Percentiles rank a stretch among this genome's conserved stretches.
These are phyloP conservation scores for Xylariaceae sp. DNA, from an alignment of 2,329 filamentous ascomycete species.

Conservation along the genomic window DNA sequence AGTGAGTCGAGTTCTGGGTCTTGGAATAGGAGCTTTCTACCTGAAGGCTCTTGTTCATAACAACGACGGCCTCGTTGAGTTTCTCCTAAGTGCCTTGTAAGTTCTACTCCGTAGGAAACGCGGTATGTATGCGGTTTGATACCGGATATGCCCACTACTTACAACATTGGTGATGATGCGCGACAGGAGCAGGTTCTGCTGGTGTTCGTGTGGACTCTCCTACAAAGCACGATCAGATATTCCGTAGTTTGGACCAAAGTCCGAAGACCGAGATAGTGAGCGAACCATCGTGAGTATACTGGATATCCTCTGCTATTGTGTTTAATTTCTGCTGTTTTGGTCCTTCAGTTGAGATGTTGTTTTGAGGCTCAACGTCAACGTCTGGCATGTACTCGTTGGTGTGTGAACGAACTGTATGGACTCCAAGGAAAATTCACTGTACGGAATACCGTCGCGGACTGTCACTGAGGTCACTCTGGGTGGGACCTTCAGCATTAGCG, in stretches of 20 bases:
- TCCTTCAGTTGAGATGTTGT: too few species aligned
- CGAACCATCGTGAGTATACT: constrained; percentile 24
- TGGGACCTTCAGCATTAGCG: too few species aligned
- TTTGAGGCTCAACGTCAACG: too few species aligned
- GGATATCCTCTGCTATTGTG: not conserved
- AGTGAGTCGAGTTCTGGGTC: not conserved
- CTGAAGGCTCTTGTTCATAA: constrained; percentile 88
- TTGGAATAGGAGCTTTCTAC: constrained; percentile 39
- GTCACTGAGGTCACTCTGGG: too few species aligned
- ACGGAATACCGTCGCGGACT: too few species aligned
- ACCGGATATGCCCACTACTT: constrained; percentile 36
- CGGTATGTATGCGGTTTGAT: not conserved
- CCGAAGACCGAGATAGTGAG: not conserved
- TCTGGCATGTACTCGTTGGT: too few species aligned
- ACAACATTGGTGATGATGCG: constrained; percentile 98
- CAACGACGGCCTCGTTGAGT: constrained; percentile 86
- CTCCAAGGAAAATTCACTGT: too few species aligned
- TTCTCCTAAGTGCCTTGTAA: constrained; percentile 64
- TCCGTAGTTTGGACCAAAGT: not conserved
- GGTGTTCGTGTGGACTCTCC: constrained; percentile 97
- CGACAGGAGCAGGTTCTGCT: constrained; percentile 87
- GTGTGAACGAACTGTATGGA: too few species aligned
- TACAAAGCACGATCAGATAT: constrained; percentile 30
- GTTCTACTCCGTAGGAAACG: not conserved
- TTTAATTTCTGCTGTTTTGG: too few species aligned